These are phyloP conservation scores for Mucor sp. DNA, from an alignment of 371 early-diverging fungal genomes.

Conservation along the genomic window DNA sequence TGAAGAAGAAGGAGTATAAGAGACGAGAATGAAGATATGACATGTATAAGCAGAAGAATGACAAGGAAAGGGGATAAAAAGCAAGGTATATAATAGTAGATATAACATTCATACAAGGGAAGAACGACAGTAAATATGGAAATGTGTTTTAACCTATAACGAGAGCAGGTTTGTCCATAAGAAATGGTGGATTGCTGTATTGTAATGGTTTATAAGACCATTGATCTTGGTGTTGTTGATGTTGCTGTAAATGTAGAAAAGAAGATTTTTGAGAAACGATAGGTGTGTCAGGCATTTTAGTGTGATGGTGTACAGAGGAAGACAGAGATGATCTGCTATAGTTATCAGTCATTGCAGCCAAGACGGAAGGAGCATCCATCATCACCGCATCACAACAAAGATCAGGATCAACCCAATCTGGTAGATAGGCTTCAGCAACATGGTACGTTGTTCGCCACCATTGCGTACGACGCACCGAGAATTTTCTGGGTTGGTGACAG, in stretches of 20 bases:
- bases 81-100: background rate
- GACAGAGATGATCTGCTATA: constrained; percentile 5
- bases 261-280: constrained; percentile 11
- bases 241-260: background rate
- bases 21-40: background rate
- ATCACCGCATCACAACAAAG: constrained; percentile 9
- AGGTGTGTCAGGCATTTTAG: constrained; percentile 5
- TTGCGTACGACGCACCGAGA: constrained; percentile 12
- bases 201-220: constrained; percentile 12
- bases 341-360: constrained; percentile 11
- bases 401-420: constrained; percentile 16
- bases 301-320: background rate
- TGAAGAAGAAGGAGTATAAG: background rate
- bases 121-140: background rate
- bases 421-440: constrained; percentile 34
- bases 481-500: constrained; percentile 15
- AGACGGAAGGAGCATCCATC: constrained; percentile 11
- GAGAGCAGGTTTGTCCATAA: constrained; percentile 1
- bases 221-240: background rate
- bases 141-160: background rate
- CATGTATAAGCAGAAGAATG: background rate
- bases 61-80: background rate
- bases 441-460: constrained; percentile 28
- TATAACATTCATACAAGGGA: too few species aligned
- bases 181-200: constrained; percentile 17